These are phyloP conservation scores for Chlamydomonas reinhardtii DNA, from an alignment of 163 green algal genomes.

Conservation along the genomic window DNA sequence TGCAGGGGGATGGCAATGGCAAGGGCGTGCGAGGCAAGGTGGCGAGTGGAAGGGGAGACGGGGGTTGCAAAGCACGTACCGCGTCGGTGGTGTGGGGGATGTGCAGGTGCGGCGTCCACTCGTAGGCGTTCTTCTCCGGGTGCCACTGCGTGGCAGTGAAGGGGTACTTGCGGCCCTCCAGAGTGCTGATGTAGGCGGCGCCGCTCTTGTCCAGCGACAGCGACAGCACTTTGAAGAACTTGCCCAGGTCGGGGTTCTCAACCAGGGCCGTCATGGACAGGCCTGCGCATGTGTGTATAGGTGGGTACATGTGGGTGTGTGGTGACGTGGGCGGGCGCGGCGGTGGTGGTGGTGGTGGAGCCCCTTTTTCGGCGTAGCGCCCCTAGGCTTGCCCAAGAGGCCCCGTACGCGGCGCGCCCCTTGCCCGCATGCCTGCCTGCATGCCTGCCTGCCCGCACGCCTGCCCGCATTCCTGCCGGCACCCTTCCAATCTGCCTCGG, in stretches of 20 bases:
- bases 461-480: too few relatives aligned
- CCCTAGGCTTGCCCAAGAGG: too few relatives aligned
- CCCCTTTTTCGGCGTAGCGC: too few relatives aligned
- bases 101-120: conserved; percentile 82
- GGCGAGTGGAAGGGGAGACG: too few relatives aligned
- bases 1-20: too few relatives aligned
- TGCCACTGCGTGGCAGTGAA: conserved; percentile 86
- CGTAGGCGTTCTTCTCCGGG: conserved; percentile 92
- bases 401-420: too few relatives aligned
- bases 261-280: conserved; percentile 73
- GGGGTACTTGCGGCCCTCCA: conserved; percentile 81
- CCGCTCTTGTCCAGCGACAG: conserved; percentile 75
- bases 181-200: conserved; percentile 81
- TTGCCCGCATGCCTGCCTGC: too few relatives aligned
- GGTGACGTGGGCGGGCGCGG: not conserved
- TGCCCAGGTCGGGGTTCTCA: conserved; percentile 70
- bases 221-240: conserved; percentile 83
- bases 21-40: too few relatives aligned
- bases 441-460: too few relatives aligned
- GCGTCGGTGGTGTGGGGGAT: conserved; percentile 86
- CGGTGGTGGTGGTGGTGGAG: too few relatives aligned
- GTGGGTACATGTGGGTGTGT: too few relatives aligned
- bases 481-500: too few relatives aligned
- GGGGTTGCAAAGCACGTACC: conserved; percentile 47
- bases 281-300: conserved; percentile 54